Percentiles rank a stretch among this genome's conserved stretches.
phyloP scores from a whole-genome alignment of 169 alveolate species.

The Miamiensis avidus region DNA sequence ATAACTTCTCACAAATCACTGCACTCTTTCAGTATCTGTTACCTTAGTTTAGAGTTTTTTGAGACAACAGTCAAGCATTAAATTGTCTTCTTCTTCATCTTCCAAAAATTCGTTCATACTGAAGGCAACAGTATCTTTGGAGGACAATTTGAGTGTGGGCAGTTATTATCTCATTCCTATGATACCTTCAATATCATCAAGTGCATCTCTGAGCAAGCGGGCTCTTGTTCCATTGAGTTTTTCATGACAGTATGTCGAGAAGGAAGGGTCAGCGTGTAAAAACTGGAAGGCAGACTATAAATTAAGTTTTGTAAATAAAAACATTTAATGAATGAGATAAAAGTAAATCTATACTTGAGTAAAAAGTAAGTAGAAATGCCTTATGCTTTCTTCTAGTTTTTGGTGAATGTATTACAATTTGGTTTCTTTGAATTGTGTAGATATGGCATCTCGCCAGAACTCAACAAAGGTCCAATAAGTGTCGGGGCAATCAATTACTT shows the following conservation, averaged over 20 bases:
- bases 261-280: background rate
- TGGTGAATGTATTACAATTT: too few relatives aligned
- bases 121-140: background rate
- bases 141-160: background rate
- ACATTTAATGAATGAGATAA: background rate
- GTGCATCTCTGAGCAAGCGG: background rate
- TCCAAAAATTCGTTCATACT: background rate
- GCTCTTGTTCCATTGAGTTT: background rate
- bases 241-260: background rate
- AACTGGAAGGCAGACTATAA: too few relatives aligned
- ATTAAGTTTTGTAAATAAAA: too few relatives aligned
- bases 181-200: background rate
- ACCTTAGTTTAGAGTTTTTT: too few relatives aligned
- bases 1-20: too few relatives aligned
- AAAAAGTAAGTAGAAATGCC: background rate
- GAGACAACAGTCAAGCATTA: too few relatives aligned
- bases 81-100: background rate
- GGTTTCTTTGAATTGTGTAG: background rate
- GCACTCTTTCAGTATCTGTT: too few relatives aligned
- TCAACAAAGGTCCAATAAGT: background rate
- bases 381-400: background rate
- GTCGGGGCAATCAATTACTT: background rate
- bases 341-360: background rate
- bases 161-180: background rate
- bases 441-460: background rate